Base-by-base conservation (phyloP, 2,329 filamentous ascomycete species). In the Sporothrix humicola region DNA sequence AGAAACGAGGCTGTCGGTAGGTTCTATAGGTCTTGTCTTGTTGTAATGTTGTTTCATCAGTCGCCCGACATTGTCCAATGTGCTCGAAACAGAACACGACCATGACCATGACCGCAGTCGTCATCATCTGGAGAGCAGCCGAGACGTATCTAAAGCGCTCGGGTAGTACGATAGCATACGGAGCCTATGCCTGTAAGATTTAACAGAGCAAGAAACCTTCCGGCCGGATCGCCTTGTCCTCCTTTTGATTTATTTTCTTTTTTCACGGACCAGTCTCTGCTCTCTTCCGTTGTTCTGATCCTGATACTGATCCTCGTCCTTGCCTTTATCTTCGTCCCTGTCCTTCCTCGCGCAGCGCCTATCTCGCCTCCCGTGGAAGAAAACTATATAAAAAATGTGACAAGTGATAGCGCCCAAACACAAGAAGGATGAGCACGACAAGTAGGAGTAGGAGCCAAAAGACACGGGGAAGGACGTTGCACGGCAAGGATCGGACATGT, bases 201-300 rank as follows among this genome's bases (percentile, higher is more conserved):
- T 37, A 37, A 37, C 5, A 61, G 20, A 6, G 48, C 9, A n/a
- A 61, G 17, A 56, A 52, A 37, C 31, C 50, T 72, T 68, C 26
- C 50, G 71, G 56, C 71, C 71, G 59, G 61, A 72, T 59, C 37
- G 58, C 17, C 44, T 10, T 69, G 20, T 23, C 20, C 20, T 26
- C 66, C 31, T 37, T 37, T 37, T 37, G 31, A 37, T 37, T 37
- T 26, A 26, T 26, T 26, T 26, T 26, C 23, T 1, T 26, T 44
- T 52, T 13, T n/a, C 66, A n/a, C 66, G 31, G 15, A 44, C 66
- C 50, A 37, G 17, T 56, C 66, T 12, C 26, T 50, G n/a, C 48
- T 6, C n/a, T 70, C 23, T 54, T 23, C 46, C 10, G 7, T n/a
- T 3, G 44, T 65, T 31, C 13, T 61, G 15, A 31, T 31, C 31